A percentile compares a stretch with the other conserved stretches of the same genome.
These are phyloP conservation scores for Plenodomus lindquistii DNA, from an alignment of 2,329 filamentous ascomycete species.

Conservation along the genomic window DNA sequence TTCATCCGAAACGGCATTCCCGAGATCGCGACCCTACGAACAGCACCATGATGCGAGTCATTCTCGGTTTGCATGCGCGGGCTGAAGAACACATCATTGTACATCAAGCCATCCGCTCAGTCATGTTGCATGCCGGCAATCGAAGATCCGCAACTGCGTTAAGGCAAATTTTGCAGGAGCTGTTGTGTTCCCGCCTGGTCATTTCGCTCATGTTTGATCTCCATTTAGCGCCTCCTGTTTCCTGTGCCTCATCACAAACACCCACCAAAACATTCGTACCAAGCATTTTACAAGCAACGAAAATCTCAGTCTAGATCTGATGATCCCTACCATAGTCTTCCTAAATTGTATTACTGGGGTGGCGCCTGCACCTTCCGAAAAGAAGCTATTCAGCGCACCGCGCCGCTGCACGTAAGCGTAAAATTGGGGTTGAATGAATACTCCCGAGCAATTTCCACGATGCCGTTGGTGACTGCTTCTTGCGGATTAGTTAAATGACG, in stretches of 20 bases:
- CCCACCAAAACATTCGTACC: conserved; percentile 11
- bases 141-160: conserved; percentile 1
- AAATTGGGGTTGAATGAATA: neutral
- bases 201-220: conserved; percentile 42
- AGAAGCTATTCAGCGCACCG: neutral
- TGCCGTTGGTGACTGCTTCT: conserved; percentile 10
- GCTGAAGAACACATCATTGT: neutral
- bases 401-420: neutral
- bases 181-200: conserved; percentile 20
- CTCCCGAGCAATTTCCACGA: conserved; percentile 24
- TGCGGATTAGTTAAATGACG: conserved; percentile 19
- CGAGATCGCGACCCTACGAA: neutral
- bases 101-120: neutral
- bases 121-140: neutral
- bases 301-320: conserved; percentile 14
- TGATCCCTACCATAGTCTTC: conserved; percentile 4
- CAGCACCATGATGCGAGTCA: neutral
- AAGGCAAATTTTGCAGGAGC: neutral
- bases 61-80: neutral
- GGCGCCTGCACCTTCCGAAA: conserved; percentile 6
- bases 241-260: conserved; percentile 13
- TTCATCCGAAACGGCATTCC: neutral
- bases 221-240: conserved; percentile 26
- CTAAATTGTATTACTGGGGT: conserved; percentile 4
- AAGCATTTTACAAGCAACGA: conserved; percentile 16